These are phyloP conservation scores for Fusarium temperatum DNA, from an alignment of 2,329 filamentous ascomycete genomes.

Conservation along the genomic window DNA sequence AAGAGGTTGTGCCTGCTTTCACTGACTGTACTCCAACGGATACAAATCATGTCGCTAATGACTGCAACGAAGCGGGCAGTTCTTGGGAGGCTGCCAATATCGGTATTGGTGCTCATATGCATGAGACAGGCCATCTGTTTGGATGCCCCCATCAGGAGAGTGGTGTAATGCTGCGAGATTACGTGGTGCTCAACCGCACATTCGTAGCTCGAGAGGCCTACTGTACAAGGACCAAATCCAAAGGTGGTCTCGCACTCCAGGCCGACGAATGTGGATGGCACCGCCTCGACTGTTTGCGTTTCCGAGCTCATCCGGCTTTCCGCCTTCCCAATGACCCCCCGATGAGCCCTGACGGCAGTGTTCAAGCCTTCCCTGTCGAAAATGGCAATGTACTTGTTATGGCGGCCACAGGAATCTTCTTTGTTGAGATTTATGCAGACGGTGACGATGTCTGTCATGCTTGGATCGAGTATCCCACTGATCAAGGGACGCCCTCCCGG, in stretches of 20 bases:
- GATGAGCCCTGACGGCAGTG: constrained; percentile 72
- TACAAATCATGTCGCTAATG: constrained; percentile 80
- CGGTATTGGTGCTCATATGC: constrained; percentile 90
- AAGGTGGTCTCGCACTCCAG: constrained; percentile 77
- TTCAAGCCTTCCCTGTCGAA: constrained; percentile 88
- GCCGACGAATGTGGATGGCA: constrained; percentile 93
- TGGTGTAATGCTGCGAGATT: constrained; percentile 93
- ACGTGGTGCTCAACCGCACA: constrained; percentile 82
- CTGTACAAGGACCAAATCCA: constrained; percentile 85
- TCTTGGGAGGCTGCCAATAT: constrained; percentile 97
- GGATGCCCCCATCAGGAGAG: constrained; percentile 89
- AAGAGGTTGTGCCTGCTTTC: constrained; percentile 90
- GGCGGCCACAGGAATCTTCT: constrained; percentile 83
- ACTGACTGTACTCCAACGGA: constrained; percentile 91
- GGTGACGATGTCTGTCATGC: constrained; percentile 82
- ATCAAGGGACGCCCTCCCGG: constrained; percentile 69
- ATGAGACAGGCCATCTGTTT: constrained; percentile 89
- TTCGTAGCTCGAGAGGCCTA: constrained; percentile 86
- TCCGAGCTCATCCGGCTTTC: constrained; percentile 92
- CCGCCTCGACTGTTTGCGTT: constrained; percentile 85
- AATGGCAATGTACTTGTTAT: constrained; percentile 79
- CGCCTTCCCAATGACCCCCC: constrained; percentile 78
- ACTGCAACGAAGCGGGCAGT: constrained; percentile 86
- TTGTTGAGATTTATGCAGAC: constrained; percentile 82
- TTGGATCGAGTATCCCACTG: constrained; percentile 82